Base-by-base conservation (phyloP, 495 filamentous ascomycete species). In the Penicillium canariense region DNA sequence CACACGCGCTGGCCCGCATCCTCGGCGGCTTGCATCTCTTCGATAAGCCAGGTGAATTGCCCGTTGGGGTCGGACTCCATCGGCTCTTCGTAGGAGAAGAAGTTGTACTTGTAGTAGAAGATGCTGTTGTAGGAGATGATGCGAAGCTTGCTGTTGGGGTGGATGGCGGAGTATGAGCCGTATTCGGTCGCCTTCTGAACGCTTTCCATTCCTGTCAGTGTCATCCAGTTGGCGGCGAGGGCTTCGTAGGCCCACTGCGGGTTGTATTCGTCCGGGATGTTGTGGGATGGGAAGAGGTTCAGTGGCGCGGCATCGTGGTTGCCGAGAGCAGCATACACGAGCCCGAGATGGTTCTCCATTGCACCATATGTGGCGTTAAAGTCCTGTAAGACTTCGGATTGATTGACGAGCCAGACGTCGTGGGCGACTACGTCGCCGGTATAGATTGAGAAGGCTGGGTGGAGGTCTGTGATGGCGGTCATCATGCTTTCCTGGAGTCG, bases 121-220 rank as follows among this genome's bases (percentile, higher is more conserved):
- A 81, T 76, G 30, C 77, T 84, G 65, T 79, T 85, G 54, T 82
- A 71, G 14, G 79, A 81, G 58, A 85, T 82, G 36, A 85, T 69
- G 14, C 78, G 71, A 3, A 85, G 70, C 11, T 74, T 73, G 20
- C 65, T 66, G 43, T 62, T 57, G 9, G 70, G 68, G 39, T 77
- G 66, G 25, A 70, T 62, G 12, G 66, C 70, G 3, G 80, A 80
- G 52, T 84, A 85, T 3, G 71, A 71, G 18, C 77, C 82, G 32
- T 77, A 77, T 28, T 78, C 60, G 32, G 63, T 56, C 1, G 68
- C 68, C 15, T 63, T 65, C 15, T 68, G 43, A 2, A 70, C 59
- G 23, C 75, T 75, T 1, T 56, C 32, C 3, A 60, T 22, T 1
- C 74, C 72, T 27, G 80, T 74, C 68, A 79, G 80, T 14, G 54